A percentile compares a stretch with the other conserved stretches of the same genome.
Evolutionary conservation across 192 early-diverging fungal genomes (phyloP).

Genomic region (Coemansia sp.): DNA sequence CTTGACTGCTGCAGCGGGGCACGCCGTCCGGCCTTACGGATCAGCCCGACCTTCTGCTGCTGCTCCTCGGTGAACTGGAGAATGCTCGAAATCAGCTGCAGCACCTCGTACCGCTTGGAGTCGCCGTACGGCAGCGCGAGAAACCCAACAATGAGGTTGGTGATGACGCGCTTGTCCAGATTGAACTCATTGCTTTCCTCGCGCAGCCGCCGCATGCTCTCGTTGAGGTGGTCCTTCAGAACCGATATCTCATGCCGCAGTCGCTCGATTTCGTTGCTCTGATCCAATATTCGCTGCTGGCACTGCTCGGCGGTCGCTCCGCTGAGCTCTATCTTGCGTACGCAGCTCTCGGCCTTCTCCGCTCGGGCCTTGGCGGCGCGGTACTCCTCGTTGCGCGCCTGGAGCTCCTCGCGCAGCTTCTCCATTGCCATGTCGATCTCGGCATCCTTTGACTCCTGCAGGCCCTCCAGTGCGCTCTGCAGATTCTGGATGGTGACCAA

Average conservation of each 20-base stretch:
- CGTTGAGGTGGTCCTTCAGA: constrained; percentile 86
- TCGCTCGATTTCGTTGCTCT: constrained; percentile 55
- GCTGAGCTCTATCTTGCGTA: constrained; percentile 30
- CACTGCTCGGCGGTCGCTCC: constrained; percentile 56
- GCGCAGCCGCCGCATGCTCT: constrained; percentile 86
- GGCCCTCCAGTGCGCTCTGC: constrained; percentile 83
- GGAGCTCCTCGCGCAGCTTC: constrained; percentile 55
- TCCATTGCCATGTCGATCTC: constrained; percentile 65
- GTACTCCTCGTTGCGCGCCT: constrained; percentile 46
- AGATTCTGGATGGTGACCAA: constrained; percentile 74
- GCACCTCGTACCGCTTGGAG: constrained; percentile 87
- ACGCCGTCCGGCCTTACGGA: constrained; percentile 60
- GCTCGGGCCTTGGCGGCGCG: constrained; percentile 62
- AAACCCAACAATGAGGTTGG: constrained; percentile 89
- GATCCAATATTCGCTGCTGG: constrained; percentile 56
- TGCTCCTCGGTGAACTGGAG: constrained; percentile 88
- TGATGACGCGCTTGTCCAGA: constrained; percentile 82
- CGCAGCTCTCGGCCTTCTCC: constrained; percentile 28
- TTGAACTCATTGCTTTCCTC: constrained; percentile 79
- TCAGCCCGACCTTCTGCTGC: constrained; percentile 78
- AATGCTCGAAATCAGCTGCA: constrained; percentile 87
- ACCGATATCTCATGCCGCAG: constrained; percentile 62
- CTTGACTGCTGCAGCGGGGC: constrained; percentile 42
- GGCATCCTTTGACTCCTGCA: constrained; percentile 74
- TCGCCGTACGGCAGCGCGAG: constrained; percentile 83